Base-by-base conservation (phyloP, 306 rosid species). In the Cucurbita maxima region DNA sequence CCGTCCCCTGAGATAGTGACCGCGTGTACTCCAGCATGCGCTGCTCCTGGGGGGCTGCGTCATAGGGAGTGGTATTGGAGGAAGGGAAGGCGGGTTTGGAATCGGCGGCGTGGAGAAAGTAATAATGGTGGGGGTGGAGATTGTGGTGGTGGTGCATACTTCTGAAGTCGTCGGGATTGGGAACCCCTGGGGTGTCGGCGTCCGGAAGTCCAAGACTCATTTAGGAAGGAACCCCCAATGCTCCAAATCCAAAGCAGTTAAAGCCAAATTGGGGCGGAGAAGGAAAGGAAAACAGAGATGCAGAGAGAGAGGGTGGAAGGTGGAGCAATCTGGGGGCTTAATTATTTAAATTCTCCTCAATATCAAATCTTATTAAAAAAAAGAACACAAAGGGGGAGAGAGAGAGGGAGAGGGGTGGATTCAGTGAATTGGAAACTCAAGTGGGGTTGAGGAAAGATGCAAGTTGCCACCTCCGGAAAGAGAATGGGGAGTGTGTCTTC, bases 381-480 rank as follows among this genome's bases (percentile, higher is more conserved):
- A 44, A 44, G n/a, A 5, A n/a, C n/a, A 44, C 1, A 8, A 8
- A 44, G n/a, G n/a, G n/a, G n/a, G n/a, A n/a, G 10, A 44, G 10
- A 44, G 2, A 38, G 0, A 6, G 57, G 25, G 4, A 3, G 0
- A 50, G 15, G 76, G 59, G 14, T 79, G 76, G 82, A 79, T 84
- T 84, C 88, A 80, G 84, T 84, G 86, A 79, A 84, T 77, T 59
- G 63, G 37, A 67, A 20, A 25, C 12, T 25, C 76, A 82, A 75
- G 88, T 79, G 86, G 88, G 85, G 80, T 12, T 38, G 8, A 70
- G 79, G 70, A 76, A 81, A 80, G 79, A 77, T 73, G 53, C 77
- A 75, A 84, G 38, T 75, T 79, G 80, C 77, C 48, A 77, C 67
- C 75, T 81, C 76, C 69, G 38, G 81, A 84, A 82, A 84, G n/a